Conservation (phyloP, 306 rosid species). For the Cucurbita moschata region DNA sequence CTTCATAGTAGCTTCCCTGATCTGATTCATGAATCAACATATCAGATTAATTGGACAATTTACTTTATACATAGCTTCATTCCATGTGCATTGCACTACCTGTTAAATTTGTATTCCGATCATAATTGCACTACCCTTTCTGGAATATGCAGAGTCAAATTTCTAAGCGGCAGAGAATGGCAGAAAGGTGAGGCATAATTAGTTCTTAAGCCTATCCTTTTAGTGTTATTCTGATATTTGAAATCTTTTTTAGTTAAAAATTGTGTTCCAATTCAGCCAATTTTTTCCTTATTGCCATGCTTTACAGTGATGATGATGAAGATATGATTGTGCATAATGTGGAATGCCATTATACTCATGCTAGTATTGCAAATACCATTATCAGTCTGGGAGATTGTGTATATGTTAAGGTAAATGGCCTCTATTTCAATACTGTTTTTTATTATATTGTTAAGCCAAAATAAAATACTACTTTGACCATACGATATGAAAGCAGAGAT, state of each 20-base stretch:
- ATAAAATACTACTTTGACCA: neutral
- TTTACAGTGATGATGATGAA: constrained; percentile 56
- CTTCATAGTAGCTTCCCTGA: neutral
- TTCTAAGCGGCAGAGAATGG: constrained; percentile 17
- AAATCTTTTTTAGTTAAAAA: neutral
- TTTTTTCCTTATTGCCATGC: constrained; percentile 5
- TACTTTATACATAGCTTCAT: neutral
- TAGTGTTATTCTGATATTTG: neutral
- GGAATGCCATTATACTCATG: constrained; percentile 69
- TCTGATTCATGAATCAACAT: neutral
- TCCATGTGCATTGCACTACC: neutral
- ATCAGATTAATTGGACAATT: neutral
- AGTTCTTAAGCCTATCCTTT: neutral
- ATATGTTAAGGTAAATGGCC: constrained; percentile 44
- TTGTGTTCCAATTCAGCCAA: constrained; percentile 7
- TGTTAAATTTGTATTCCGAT: neutral
- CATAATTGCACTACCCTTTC: neutral
- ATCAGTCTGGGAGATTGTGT: constrained; percentile 83
- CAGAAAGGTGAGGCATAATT: constrained; percentile 39
- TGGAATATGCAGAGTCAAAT: constrained; percentile 45
- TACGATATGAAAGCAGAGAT: neutral
- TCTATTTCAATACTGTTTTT: neutral
- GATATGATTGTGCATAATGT: constrained; percentile 60
- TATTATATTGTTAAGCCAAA: neutral
- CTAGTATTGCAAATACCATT: constrained; percentile 31